Conservation (phyloP, 1,284 basidiomycete species). For the Ceratobasidium sp. region DNA sequence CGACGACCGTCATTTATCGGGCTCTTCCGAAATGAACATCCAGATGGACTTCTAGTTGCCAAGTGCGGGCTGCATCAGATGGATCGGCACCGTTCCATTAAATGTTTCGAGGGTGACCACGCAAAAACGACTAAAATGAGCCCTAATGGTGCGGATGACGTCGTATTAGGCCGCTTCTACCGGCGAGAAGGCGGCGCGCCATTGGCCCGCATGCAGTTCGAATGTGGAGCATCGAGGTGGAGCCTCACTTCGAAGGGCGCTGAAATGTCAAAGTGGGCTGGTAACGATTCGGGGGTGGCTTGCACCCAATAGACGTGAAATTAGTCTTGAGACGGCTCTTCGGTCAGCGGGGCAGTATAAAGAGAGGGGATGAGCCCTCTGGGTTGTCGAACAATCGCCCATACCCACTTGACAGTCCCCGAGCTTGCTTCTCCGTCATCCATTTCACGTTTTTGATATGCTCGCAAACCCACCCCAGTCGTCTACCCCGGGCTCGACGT, state of each 20-base stretch:
- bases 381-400: background rate
- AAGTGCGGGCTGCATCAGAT: background rate
- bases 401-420: background rate
- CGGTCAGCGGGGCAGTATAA: background rate
- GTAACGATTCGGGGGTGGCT: background rate
- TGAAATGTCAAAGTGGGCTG: background rate
- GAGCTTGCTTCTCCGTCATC: background rate
- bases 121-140: background rate
- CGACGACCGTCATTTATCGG: too few species aligned
- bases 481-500: constrained; percentile 18
- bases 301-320: background rate
- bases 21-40: too few species aligned
- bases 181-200: background rate
- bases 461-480: constrained; percentile 19
- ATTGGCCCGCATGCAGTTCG: background rate
- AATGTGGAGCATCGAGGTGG: background rate
- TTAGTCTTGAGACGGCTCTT: background rate
- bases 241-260: background rate
- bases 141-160: background rate
- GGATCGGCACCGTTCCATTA: background rate
- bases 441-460: background rate
- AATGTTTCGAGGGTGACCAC: background rate
- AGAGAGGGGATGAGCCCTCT: background rate
- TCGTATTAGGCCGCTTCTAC: background rate
- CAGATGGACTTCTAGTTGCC: background rate